These are phyloP conservation scores for Bocquillonia castaneifolia DNA, from an alignment of 441 rosid genomes.

Conservation along the genomic window DNA sequence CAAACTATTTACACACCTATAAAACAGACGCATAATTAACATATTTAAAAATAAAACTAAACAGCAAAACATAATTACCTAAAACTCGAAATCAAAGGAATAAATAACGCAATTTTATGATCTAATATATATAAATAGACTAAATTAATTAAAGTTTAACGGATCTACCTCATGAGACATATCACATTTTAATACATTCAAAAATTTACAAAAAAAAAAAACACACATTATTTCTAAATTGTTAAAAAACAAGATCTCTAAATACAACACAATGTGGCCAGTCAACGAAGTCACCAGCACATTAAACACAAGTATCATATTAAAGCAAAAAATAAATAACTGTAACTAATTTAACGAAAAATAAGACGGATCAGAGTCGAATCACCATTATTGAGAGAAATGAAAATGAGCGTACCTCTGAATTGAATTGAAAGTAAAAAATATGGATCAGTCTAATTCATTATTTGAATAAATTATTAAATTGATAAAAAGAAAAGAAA, in stretches of 20 bases:
- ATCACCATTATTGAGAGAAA: conserved; percentile 16
- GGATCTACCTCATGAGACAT: conserved; percentile 29
- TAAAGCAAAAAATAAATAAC: neutral
- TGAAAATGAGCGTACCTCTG: conserved; percentile 23
- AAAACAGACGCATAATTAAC: neutral
- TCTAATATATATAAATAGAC: neutral
- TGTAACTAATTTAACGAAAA: neutral
- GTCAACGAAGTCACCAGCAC: conserved; percentile 7
- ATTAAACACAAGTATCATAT: neutral
- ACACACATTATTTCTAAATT: neutral
- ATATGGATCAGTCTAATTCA: conserved; percentile 16
- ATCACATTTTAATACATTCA: too few relatives aligned
- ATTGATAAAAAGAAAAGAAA: neutral
- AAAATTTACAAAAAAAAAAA: neutral
- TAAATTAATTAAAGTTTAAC: neutral
- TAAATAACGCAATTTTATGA: neutral
- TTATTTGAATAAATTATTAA: neutral
- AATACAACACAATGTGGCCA: conserved; percentile 25
- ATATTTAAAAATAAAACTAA: neutral
- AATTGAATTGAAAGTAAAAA: neutral
- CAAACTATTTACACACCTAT: conserved; percentile 33
- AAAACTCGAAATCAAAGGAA: neutral
- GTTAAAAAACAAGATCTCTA: conserved; percentile 13
- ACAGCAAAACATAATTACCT: neutral
- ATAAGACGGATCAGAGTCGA: conserved; percentile 18